Evolutionary conservation across 371 early-diverging fungal genomes (phyloP).

Genomic region (Mortierella sp.): DNA sequence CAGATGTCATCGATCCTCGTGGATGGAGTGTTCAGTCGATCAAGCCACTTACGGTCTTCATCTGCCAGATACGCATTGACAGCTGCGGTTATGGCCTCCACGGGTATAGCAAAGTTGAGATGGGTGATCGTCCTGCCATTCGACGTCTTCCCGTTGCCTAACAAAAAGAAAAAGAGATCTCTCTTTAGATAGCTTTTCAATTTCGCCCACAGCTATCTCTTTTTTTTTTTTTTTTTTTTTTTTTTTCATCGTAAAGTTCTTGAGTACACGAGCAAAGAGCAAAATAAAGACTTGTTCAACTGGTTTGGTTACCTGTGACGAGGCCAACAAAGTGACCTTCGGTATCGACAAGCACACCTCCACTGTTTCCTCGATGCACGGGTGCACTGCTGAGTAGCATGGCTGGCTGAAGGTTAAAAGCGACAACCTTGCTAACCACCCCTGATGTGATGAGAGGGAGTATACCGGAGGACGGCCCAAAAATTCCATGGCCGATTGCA

Average conservation of each 20-base stretch:
- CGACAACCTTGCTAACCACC: constrained; percentile 41
- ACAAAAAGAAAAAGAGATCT: neutral
- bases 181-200: neutral
- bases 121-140: constrained; percentile 54
- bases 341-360: constrained; percentile 48
- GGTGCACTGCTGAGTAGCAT: constrained; percentile 52
- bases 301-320: constrained; percentile 28
- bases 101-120: constrained; percentile 53
- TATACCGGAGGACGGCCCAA: constrained; percentile 51
- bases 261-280: too few species aligned
- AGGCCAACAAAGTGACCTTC: constrained; percentile 44
- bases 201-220: too few species aligned
- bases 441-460: constrained; percentile 54
- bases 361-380: constrained; percentile 55
- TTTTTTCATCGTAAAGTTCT: too few species aligned
- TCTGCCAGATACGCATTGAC: constrained; percentile 57
- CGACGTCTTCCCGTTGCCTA: constrained; percentile 53
- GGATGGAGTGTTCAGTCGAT: constrained; percentile 36
- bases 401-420: constrained; percentile 20
- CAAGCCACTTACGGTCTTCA: constrained; percentile 57
- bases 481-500: constrained; percentile 55
- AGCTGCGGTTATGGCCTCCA: constrained; percentile 34
- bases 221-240: too few species aligned
- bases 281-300: too few species aligned
- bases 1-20: constrained; percentile 44